Evolutionary conservation across 2,329 filamentous ascomycete genomes (phyloP), one percentile per base, ranked within the genome.

Genomic region (Fusarium robinianum): DNA sequence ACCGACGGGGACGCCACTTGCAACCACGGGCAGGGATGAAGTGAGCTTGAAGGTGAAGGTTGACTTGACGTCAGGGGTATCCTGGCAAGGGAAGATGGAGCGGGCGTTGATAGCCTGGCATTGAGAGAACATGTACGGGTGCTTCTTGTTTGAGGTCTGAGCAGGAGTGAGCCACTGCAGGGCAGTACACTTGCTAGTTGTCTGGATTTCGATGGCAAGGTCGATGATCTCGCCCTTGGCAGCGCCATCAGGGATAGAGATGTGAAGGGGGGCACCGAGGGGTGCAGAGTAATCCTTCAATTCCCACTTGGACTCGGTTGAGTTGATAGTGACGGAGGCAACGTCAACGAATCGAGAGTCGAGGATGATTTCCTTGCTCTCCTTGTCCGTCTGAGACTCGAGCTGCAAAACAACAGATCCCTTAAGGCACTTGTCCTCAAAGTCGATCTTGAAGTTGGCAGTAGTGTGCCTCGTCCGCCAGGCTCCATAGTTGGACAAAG

Each of bases 71-170:
- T 96, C 92, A 3, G 94, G 94, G 1, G 94, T 97, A 65, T 99
- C 94, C 73, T 97, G 92, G 70, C 92, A 97, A 6, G 94, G 94
- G 68, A 97, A 95, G 49, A 97, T 81, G 33, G 90, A 95, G 48
- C 94, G 84, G 29, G 89, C 90, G 63, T 97, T 91, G 63, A 96
- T 97, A 40, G 92, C 91, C 75, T 99, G 92, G 68, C 91, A 96
- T 74, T 97, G 94, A 30, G 89, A 95, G 74, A 97, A 97, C 84
- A 97, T 92, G 71, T 96, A 97, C 1, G 92, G 92, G 57, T 95
- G 87, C 70, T 90, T 94, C 74, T 90, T 91, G 79, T 95, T 96
- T 46, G 88, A 90, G 1, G 94, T 97, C 73, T 97, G 94, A 21
- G 86, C 87, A 2, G 90, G 90, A 1, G 88, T 91, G 68, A 99